Evolutionary conservation across 192 early-diverging fungal species (phyloP).

Genomic region (Spizellomyces punctatus): DNA sequence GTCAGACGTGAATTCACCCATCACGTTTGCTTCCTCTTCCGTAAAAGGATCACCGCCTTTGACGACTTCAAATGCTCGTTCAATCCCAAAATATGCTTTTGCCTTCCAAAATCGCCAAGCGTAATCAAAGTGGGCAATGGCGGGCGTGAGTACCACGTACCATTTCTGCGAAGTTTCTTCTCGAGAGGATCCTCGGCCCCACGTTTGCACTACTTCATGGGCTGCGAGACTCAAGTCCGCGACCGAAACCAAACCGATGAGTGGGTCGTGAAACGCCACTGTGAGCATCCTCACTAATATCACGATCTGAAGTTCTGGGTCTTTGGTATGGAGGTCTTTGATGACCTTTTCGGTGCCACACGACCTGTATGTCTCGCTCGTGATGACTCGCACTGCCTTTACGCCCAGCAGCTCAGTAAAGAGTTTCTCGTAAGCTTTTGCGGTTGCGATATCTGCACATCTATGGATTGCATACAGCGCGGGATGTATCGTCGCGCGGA

Average conservation of each 20-base stretch:
- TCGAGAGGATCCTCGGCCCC: not conserved
- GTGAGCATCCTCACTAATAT: not conserved
- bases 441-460: not conserved
- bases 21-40: not conserved
- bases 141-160: not conserved
- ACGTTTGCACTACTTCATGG: not conserved
- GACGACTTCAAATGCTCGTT: not conserved
- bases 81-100: not conserved
- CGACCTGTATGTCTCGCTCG: not conserved
- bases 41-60: not conserved
- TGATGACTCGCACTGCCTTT: not conserved
- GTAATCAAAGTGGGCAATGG: not conserved
- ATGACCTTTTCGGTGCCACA: not conserved
- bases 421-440: not conserved
- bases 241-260: not conserved
- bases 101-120: conserved; percentile 6
- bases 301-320: not conserved
- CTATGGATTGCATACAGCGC: not conserved
- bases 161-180: not conserved
- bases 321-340: not conserved
- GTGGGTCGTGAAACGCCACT: not conserved
- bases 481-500: not conserved
- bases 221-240: not conserved
- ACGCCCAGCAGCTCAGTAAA: not conserved
- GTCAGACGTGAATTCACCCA: not conserved